Percentiles rank a stretch among this genome's conserved stretches.
These are phyloP conservation scores for Leccinum rimulosum DNA, from an alignment of 768 basidiomycete species.

Conservation along the genomic window DNA sequence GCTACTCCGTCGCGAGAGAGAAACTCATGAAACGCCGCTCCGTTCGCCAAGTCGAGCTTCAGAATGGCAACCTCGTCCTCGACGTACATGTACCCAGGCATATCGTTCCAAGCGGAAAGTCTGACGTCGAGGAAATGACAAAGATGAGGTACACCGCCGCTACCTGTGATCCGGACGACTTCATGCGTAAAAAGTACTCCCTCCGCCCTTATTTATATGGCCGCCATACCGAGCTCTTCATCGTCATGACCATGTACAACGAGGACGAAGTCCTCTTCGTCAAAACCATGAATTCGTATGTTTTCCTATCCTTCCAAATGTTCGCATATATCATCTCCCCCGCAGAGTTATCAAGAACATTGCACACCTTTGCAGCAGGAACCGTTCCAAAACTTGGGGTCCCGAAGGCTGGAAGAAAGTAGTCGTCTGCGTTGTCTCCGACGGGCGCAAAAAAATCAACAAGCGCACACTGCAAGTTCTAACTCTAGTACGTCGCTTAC, in stretches of 20 bases:
- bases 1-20: constrained; percentile 68
- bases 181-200: constrained; percentile 73
- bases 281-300: constrained; percentile 83
- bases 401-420: constrained; percentile 88
- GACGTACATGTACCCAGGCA: constrained; percentile 78
- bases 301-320: constrained; percentile 9
- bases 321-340: constrained; percentile 9
- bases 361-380: constrained; percentile 70
- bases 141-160: constrained; percentile 89
- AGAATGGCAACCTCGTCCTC: constrained; percentile 81
- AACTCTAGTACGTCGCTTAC: constrained; percentile 53
- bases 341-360: constrained; percentile 82
- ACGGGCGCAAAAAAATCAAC: constrained; percentile 84
- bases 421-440: constrained; percentile 84
- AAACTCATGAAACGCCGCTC: constrained; percentile 82
- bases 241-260: constrained; percentile 97
- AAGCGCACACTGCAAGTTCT: constrained; percentile 89
- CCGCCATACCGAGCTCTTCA: constrained; percentile 87
- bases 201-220: constrained; percentile 76
- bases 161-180: constrained; percentile 88
- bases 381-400: constrained; percentile 80
- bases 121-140: constrained; percentile 67
- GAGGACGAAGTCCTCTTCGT: constrained; percentile 81
- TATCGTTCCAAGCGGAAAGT: constrained; percentile 68
- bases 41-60: constrained; percentile 73